phyloP scores from a whole-genome alignment of 805 yeast genomes.

The Pichia sporocuriosa region DNA sequence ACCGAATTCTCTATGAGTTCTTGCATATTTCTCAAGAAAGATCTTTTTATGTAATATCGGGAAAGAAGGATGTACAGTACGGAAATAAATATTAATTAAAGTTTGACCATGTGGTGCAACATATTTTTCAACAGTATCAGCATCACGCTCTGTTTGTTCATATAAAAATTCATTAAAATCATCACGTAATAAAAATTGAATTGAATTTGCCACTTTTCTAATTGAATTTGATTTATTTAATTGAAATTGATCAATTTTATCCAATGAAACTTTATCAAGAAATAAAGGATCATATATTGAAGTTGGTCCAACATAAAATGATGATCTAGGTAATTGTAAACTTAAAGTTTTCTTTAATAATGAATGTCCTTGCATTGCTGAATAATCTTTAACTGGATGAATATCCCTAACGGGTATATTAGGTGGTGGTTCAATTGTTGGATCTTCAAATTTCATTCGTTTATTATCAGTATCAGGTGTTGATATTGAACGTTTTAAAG shows the following conservation, averaged over 20 bases:
- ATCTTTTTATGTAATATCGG: constrained; percentile 90
- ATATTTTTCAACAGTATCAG: constrained; percentile 75
- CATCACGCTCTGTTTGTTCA: constrained; percentile 63
- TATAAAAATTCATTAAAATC: constrained; percentile 70
- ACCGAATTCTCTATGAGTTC: constrained; percentile 87
- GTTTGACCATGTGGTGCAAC: constrained; percentile 91
- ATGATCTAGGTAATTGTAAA: constrained; percentile 84
- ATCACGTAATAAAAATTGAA: constrained; percentile 72
- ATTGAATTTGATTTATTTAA: constrained; percentile 58
- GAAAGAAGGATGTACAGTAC: constrained; percentile 83
- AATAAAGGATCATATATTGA: constrained; percentile 73
- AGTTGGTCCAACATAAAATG: constrained; percentile 83
- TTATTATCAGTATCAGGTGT: constrained; percentile 22
- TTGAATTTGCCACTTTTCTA: constrained; percentile 70
- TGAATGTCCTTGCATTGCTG: constrained; percentile 55
- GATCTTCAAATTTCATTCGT: constrained; percentile 30
- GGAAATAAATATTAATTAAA: constrained; percentile 71
- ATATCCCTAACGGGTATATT: constrained; percentile 42
- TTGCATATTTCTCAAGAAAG: constrained; percentile 79
- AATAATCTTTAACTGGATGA: constrained; percentile 62
- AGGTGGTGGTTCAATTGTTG: constrained; percentile 32
- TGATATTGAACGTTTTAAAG: constrained; percentile 33
- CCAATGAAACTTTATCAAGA: constrained; percentile 55
- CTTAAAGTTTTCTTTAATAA: constrained; percentile 61
- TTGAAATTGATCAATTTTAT: constrained; percentile 75